These are phyloP conservation scores for Stevia rebaudiana DNA, from an alignment of 140 eudicot species.

Conservation along the genomic window DNA sequence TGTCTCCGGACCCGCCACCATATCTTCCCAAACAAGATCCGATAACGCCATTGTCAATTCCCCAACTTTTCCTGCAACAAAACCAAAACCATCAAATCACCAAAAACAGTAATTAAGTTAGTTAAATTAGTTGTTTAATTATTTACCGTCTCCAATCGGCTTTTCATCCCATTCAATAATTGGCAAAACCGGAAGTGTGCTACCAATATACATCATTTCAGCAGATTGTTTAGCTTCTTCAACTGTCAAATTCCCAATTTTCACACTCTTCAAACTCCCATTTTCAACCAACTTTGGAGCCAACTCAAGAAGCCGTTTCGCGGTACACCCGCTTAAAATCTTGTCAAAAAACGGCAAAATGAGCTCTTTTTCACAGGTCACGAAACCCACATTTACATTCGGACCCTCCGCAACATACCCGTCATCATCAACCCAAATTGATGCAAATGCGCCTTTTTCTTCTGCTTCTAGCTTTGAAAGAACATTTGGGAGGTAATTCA, in stretches of 20 bases:
- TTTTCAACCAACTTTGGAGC: conserved; percentile 74
- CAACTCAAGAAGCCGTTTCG: conserved; percentile 60
- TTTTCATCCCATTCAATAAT: conserved; percentile 76
- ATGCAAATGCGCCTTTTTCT: conserved; percentile 70
- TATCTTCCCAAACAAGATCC: conserved; percentile 85
- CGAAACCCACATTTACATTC: conserved; percentile 76
- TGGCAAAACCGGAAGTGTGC: conserved; percentile 73
- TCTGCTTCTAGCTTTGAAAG: conserved; percentile 84
- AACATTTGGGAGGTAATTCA: conserved; percentile 88
- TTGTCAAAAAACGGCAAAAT: conserved; percentile 73
- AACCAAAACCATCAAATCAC: not conserved
- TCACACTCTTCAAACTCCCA: conserved; percentile 61
- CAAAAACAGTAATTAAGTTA: not conserved
- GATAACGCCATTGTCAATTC: conserved; percentile 82
- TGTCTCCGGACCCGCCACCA: conserved; percentile 83
- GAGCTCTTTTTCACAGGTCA: conserved; percentile 67
- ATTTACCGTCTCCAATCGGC: conserved; percentile 82
- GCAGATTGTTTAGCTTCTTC: conserved; percentile 70
- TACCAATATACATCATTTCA: conserved; percentile 93
- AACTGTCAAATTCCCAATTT: conserved; percentile 40
- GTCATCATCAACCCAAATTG: conserved; percentile 81
- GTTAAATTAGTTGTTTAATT: not conserved
- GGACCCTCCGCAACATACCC: conserved; percentile 95
- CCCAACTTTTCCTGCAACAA: conserved; percentile 66
- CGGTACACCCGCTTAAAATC: conserved; percentile 87